Evolutionary conservation across 352 stramenopile genomes (phyloP).

Genomic region (Globisporangium radiosum): DNA sequence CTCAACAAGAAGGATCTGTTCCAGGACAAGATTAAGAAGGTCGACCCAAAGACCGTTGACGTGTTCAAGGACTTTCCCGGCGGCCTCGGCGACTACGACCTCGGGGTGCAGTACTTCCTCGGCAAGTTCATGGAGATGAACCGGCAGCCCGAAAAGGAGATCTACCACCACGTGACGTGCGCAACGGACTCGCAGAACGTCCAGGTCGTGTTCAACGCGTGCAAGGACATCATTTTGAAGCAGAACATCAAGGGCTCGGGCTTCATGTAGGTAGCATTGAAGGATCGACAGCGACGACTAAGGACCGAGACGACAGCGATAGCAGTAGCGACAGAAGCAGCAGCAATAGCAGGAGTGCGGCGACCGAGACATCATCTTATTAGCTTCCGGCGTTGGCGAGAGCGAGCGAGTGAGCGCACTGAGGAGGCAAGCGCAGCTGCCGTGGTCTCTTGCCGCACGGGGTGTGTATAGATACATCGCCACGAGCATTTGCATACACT

Average conservation of each 20-base stretch:
- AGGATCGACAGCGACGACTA: neutral
- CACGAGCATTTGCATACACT: constrained; percentile 2
- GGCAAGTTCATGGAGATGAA: constrained; percentile 95
- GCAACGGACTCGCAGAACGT: constrained; percentile 97
- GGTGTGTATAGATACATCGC: constrained; percentile 13
- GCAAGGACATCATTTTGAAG: constrained; percentile 94
- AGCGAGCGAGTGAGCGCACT: neutral
- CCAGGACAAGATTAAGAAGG: constrained; percentile 93
- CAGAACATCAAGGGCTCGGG: constrained; percentile 90
- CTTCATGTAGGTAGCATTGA: constrained; percentile 59
- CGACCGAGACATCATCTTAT: constrained; percentile 7
- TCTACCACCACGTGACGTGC: constrained; percentile 95
- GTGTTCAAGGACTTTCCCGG: constrained; percentile 90
- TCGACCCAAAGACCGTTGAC: constrained; percentile 88
- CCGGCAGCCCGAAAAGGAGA: constrained; percentile 86
- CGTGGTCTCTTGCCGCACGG: constrained; percentile 4
- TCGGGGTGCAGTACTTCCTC: constrained; percentile 87
- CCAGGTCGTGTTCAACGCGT: constrained; percentile 94
- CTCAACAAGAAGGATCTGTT: constrained; percentile 98
- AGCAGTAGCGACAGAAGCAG: constrained; percentile 2
- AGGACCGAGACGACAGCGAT: neutral
- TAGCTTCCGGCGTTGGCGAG: constrained; percentile 5
- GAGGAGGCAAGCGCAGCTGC: neutral
- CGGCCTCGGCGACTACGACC: constrained; percentile 79
- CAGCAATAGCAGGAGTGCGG: neutral